Percentiles rank a stretch among this genome's conserved stretches.
phyloP scores from a whole-genome alignment of 2,329 filamentous ascomycete species.

The Hypoxylon sp. region DNA sequence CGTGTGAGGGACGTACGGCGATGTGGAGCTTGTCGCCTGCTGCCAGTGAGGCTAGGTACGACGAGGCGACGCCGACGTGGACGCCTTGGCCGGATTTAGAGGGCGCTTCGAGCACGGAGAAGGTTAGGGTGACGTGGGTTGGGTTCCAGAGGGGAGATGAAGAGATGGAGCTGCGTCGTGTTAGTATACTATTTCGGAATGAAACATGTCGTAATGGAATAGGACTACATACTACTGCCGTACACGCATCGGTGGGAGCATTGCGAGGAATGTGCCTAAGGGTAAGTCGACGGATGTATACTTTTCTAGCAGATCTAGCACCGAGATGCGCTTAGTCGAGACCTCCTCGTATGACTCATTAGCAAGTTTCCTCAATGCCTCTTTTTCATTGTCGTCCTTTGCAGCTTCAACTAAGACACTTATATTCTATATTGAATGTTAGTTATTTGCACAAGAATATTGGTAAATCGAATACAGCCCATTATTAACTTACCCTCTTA shows the following conservation, averaged over 20 bases:
- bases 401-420: slow-evolving; percentile 53
- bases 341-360: slow-evolving; percentile 64
- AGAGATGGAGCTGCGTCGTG: slow-evolving; percentile 72
- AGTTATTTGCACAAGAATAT: slow-evolving; percentile 14
- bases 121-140: slow-evolving; percentile 74
- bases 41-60: slow-evolving; percentile 68
- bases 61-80: slow-evolving; percentile 73
- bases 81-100: slow-evolving; percentile 65
- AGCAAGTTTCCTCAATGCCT: slow-evolving; percentile 64
- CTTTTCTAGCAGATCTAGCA: slow-evolving; percentile 78
- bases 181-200: slow-evolving; percentile 31
- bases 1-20: slow-evolving; percentile 57
- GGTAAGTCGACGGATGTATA: slow-evolving; percentile 73
- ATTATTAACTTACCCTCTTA: slow-evolving; percentile 68
- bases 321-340: slow-evolving; percentile 70
- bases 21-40: slow-evolving; percentile 60
- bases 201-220: slow-evolving; percentile 40
- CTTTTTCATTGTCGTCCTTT: slow-evolving; percentile 48
- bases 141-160: slow-evolving; percentile 77
- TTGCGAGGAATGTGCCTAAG: slow-evolving; percentile 76
- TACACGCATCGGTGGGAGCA: slow-evolving; percentile 83
- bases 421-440: slow-evolving; percentile 56
- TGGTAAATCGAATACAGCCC: not conserved
- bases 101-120: slow-evolving; percentile 73
- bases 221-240: slow-evolving; percentile 79